These are phyloP conservation scores for Salicornia ramosissima DNA, from an alignment of 148 eudicot species.

Conservation along the genomic window DNA sequence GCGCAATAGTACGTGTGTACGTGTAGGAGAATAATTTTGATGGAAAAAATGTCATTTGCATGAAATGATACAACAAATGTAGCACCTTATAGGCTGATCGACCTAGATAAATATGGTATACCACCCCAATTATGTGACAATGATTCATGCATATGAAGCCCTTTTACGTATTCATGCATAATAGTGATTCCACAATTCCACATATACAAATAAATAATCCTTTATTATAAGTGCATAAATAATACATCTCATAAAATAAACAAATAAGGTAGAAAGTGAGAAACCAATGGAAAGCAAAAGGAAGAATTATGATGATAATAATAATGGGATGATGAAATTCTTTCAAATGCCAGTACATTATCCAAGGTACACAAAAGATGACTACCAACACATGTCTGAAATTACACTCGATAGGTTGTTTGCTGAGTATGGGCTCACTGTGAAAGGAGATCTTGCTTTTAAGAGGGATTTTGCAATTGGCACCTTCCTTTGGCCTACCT, in stretches of 20 bases:
- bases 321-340: conserved; percentile 7
- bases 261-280: neutral
- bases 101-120: conserved; percentile 26
- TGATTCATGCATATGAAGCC: conserved; percentile 11
- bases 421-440: conserved; percentile 50
- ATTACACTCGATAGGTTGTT: conserved; percentile 47
- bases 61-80: conserved; percentile 15
- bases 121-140: conserved; percentile 33
- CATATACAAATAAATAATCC: neutral
- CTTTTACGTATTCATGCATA: neutral
- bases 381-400: conserved; percentile 56
- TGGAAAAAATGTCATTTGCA: conserved; percentile 15
- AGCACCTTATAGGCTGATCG: neutral
- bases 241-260: too few species aligned
- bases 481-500: conserved; percentile 62
- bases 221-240: too few species aligned
- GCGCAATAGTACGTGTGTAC: neutral
- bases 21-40: neutral
- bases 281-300: conserved; percentile 16
- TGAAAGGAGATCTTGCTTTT: conserved; percentile 43
- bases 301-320: conserved; percentile 12
- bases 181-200: neutral
- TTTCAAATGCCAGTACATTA: conserved; percentile 80
- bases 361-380: conserved; percentile 61
- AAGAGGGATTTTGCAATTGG: conserved; percentile 70